A percentile compares a stretch with the other conserved stretches of the same genome.
Conservation (phyloP, 2,329 filamentous ascomycete genomes). For the Tolypocladium cylindrosporum region DNA sequence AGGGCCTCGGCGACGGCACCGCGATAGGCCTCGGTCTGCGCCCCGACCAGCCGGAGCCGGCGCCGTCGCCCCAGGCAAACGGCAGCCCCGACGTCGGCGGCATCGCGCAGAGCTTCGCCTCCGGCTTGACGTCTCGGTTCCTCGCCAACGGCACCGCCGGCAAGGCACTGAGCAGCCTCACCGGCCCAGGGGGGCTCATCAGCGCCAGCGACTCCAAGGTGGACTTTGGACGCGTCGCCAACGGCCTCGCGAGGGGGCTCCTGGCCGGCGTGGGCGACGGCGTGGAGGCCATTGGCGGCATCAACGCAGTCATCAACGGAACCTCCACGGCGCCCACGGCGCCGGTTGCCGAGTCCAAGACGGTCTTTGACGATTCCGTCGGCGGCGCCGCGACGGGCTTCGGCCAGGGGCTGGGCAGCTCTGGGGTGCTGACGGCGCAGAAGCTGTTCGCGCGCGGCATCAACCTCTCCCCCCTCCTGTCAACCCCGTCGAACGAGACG, state of each 20-base stretch:
- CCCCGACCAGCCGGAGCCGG: neutral
- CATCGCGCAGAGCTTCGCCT: conserved; percentile 4
- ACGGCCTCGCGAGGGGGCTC: conserved; percentile 23
- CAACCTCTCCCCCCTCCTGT: neutral
- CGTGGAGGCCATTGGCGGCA: conserved; percentile 19
- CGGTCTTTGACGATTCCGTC: conserved; percentile 23
- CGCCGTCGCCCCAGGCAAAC: neutral
- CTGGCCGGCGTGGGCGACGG: conserved; percentile 23
- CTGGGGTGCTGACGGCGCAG: conserved; percentile 19
- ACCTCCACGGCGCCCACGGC: conserved; percentile 10
- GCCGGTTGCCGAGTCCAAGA: conserved; percentile 11
- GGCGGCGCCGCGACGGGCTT: conserved; percentile 23
- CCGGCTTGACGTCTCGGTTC: neutral
- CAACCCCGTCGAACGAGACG: neutral
- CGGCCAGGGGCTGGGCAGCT: conserved; percentile 22
- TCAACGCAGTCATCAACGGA: conserved; percentile 19
- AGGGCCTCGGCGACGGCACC: conserved; percentile 6
- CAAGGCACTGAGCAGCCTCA: neutral
- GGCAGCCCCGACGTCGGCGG: neutral
- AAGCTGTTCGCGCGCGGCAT: conserved; percentile 14
- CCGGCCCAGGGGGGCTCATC: neutral
- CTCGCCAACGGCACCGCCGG: neutral
- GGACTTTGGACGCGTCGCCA: conserved; percentile 17
- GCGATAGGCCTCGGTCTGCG: neutral
- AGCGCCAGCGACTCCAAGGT: neutral